phyloP scores from a whole-genome alignment of 1,284 basidiomycete species.

The Kwoniella shivajii region DNA sequence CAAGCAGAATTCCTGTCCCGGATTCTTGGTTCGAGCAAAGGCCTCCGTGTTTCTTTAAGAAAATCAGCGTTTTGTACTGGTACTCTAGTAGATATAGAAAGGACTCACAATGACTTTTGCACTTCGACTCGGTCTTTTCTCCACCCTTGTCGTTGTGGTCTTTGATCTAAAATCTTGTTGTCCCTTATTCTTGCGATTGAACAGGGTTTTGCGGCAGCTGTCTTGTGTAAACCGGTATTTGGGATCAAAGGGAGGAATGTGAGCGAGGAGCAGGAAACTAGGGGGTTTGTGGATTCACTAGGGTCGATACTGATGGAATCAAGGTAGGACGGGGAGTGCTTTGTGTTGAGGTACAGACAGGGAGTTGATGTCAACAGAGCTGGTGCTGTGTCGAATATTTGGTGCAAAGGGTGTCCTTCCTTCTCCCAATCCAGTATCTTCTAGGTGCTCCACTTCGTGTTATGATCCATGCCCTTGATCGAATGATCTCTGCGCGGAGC shows the following conservation, averaged over 20 bases:
- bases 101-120: too few relatives aligned
- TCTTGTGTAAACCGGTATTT: neutral
- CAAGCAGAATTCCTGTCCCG: too few relatives aligned
- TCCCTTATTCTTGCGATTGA: too few relatives aligned
- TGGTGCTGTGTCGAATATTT: neutral
- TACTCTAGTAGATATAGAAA: too few relatives aligned
- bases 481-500: neutral
- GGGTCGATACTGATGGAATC: neutral
- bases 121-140: too few relatives aligned
- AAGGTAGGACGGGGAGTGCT: slow-evolving; percentile 1
- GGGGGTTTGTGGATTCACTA: neutral
- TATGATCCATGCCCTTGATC: neutral
- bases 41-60: too few relatives aligned
- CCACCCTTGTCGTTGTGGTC: too few relatives aligned
- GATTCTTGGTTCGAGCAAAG: too few relatives aligned
- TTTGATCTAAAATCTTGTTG: too few relatives aligned
- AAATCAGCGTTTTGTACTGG: too few relatives aligned
- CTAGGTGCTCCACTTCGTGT: neutral
- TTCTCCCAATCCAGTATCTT: neutral
- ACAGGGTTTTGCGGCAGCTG: too few relatives aligned
- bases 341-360: slow-evolving; percentile 2
- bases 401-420: neutral
- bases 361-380: neutral
- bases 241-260: neutral
- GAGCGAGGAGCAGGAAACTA: neutral